These are phyloP conservation scores for Monosporascus sp. DNA, from an alignment of 2,329 filamentous ascomycete genomes.

Conservation along the genomic window DNA sequence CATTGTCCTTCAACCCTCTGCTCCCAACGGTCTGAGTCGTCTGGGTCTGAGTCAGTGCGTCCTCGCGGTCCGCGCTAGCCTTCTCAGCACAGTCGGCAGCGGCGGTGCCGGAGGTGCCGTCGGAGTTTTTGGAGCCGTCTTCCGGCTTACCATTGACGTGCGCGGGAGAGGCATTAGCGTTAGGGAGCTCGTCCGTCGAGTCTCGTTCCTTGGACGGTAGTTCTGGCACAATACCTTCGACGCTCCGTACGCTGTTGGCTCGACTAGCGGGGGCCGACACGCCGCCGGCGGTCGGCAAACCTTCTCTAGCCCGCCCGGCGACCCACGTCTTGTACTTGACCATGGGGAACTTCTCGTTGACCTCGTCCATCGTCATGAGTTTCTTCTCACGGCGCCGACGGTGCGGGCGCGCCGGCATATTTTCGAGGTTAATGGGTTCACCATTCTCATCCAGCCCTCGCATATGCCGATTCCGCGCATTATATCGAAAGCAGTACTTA, in stretches of 20 bases:
- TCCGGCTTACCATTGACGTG: conserved; percentile 21
- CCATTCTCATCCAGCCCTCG: conserved; percentile 68
- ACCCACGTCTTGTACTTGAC: conserved; percentile 97
- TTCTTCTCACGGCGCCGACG: conserved; percentile 93
- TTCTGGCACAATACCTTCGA: conserved; percentile 48
- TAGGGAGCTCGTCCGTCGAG: conserved; percentile 36
- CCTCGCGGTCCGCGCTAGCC: conserved; percentile 4
- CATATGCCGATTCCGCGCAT: conserved; percentile 80
- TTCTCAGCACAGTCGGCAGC: conserved; percentile 6
- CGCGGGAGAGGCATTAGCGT: conserved; percentile 21
- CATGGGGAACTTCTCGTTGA: conserved; percentile 94
- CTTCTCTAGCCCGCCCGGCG: conserved; percentile 73
- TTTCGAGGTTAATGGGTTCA: conserved; percentile 81
- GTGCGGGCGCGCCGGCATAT: conserved; percentile 74
- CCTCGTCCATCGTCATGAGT: conserved; percentile 97
- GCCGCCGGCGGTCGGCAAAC: conserved; percentile 77
- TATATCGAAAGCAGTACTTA: conserved; percentile 98
- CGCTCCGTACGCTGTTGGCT: conserved; percentile 66
- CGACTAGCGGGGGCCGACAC: conserved; percentile 70
- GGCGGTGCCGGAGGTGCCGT: conserved; percentile 19
- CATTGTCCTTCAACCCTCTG: conserved; percentile 19
- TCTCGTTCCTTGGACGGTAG: conserved; percentile 39
- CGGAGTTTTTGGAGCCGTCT: conserved; percentile 11
- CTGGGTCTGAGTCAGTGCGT: conserved; percentile 12
- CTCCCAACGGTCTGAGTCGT: conserved; percentile 15